A percentile compares a stretch with the other conserved stretches of the same genome.
phyloP scores from a whole-genome alignment of 1,284 basidiomycete species.

The Papiliotrema fonsecae region DNA sequence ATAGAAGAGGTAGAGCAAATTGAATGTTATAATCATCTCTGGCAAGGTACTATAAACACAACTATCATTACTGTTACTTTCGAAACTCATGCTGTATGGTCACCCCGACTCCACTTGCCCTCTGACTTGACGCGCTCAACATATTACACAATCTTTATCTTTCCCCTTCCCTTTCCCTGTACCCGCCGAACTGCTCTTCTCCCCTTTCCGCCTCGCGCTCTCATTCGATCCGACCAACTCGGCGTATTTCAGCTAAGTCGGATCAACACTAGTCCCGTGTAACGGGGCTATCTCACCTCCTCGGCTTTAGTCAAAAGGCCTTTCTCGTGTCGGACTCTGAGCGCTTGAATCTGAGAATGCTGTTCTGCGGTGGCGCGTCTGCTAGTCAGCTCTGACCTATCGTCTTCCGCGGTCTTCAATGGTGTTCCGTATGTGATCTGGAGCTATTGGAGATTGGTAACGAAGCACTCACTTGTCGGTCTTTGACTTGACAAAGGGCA shows the following conservation, averaged over 20 bases:
- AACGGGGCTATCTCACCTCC: conserved; percentile 39
- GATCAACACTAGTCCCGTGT: background rate
- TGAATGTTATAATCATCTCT: no score
- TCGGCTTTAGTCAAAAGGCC: conserved; percentile 46
- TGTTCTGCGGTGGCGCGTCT: conserved; percentile 42
- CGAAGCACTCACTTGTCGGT: conserved; percentile 39
- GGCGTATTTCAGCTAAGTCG: conserved; percentile 40
- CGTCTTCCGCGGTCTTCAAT: no score
- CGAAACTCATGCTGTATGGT: background rate
- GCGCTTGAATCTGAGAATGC: conserved; percentile 37
- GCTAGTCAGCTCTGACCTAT: conserved; percentile 1
- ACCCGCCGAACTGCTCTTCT: conserved; percentile 17
- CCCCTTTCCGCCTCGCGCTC: conserved; percentile 25
- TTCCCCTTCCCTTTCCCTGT: conserved; percentile 21
- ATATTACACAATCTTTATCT: conserved; percentile 23
- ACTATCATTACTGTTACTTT: no score
- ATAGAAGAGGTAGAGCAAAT: no score
- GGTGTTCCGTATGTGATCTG: no score
- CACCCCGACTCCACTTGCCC: background rate
- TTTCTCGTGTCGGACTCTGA: conserved; percentile 45
- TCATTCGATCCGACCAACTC: conserved; percentile 42
- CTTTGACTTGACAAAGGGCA: conserved; percentile 44
- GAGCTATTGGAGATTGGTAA: background rate
- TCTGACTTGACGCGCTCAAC: background rate
- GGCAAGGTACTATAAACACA: no score